Evolutionary conservation across 225 moss, liverwort and hornwort species (phyloP), one percentile per base, ranked within the genome.

Genomic region (Rhytidiadelphus loreus): DNA sequence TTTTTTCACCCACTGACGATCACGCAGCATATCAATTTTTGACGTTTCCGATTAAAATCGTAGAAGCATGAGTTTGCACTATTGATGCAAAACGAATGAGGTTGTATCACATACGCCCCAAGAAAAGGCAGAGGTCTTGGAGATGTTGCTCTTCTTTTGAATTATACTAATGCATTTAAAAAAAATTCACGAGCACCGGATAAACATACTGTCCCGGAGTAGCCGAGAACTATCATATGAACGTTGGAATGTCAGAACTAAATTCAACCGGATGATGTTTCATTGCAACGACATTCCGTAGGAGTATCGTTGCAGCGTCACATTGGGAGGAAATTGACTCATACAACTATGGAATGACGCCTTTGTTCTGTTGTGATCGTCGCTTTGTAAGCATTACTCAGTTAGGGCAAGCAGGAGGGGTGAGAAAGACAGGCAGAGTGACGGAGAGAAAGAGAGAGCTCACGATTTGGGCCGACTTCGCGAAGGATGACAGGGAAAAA

Each of bases 401-500:
- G 52, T n/a, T 80, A 60, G 41, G 39, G 39, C 23, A 50, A 79
- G 71, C 44, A 48, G 16, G 43, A 72, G 32, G 17, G 58, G 69
- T 21, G 56, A 46, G 25, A 43, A 61, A 35, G 83, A 39, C 39
- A 55, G 29, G 26, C 26, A 55, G 25, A 17, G 24, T 8, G 52
- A 61, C 15, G 20, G 52, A 6, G 69, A 30, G 56, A 55, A 26
- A n/a, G 37, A 39, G 56, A 58, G 44, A 44, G 74, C 89, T 89
- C 87, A 92, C 90, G 87, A 25, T 37, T 10, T 44, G 72, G 62
- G 77, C 90, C 90, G 30, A 90, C 92, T 89, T 92, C 85, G 57
- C 64, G 89, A 50, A 92, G 57, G 64, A 92, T 26, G 33, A 21
- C 52, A 29, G 92, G 90, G 20, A 94, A 65, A 60, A 92, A 90